Percentiles rank a stretch among this genome's conserved stretches.
phyloP scores from a whole-genome alignment of 441 rosid genomes.

The Euphorbia schlechtendalii region DNA sequence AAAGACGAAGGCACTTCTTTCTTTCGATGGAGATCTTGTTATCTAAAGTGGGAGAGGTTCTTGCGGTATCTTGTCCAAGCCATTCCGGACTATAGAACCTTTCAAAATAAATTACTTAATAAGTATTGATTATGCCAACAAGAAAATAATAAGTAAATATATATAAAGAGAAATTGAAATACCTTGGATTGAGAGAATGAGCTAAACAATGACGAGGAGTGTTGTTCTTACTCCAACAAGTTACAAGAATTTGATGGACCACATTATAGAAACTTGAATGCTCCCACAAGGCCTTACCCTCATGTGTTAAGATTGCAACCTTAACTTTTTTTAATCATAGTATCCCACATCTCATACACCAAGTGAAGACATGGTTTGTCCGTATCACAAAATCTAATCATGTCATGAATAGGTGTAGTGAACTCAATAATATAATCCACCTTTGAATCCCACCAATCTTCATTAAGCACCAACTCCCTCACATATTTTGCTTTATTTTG shows the following conservation, averaged over 20 bases:
- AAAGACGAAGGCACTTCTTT: no score
- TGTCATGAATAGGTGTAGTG: neutral
- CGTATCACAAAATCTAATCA: constrained; percentile 1
- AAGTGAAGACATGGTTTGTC: neutral
- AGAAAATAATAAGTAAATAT: no score
- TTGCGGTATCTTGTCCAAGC: no score
- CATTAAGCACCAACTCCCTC: neutral
- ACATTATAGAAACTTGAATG: neutral
- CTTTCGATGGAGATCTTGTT: no score
- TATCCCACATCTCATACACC: no score
- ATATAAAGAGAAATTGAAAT: no score
- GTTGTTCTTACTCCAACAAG: neutral
- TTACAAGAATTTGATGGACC: neutral
- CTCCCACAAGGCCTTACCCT: neutral
- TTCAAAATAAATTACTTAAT: no score
- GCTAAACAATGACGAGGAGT: neutral
- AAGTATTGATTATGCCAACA: no score
- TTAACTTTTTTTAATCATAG: neutral
- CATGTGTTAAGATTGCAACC: neutral
- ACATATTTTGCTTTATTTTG: neutral
- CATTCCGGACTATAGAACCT: no score
- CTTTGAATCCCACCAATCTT: neutral
- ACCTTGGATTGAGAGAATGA: neutral
- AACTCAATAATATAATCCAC: neutral
- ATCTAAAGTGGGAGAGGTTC: no score